phyloP scores from a whole-genome alignment of 2,329 filamentous ascomycete species.

The Phaeomoniella chlamydospora region DNA sequence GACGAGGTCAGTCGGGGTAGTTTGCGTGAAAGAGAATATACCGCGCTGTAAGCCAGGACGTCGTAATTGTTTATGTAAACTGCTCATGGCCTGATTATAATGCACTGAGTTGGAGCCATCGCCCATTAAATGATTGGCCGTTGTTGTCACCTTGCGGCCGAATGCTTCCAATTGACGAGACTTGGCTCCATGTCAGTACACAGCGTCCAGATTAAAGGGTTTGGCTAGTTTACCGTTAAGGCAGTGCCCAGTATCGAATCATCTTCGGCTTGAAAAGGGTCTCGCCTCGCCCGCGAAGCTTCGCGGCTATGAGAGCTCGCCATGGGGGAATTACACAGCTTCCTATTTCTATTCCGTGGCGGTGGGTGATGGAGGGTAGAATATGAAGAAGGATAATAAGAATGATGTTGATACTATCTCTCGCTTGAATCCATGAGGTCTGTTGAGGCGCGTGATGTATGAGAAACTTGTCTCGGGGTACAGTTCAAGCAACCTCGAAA shows the following conservation, averaged over 20 bases:
- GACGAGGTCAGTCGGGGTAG: slow-evolving; percentile 85
- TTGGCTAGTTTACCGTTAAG: slow-evolving; percentile 23
- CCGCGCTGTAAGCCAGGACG: slow-evolving; percentile 73
- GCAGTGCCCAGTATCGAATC: slow-evolving; percentile 29
- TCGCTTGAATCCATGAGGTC: too few species aligned
- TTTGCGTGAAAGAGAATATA: slow-evolving; percentile 81
- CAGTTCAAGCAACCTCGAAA: too few species aligned
- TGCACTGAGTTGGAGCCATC: slow-evolving; percentile 41
- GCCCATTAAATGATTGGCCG: slow-evolving; percentile 77
- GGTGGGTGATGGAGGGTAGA: too few species aligned
- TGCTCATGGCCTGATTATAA: slow-evolving; percentile 77
- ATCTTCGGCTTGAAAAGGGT: slow-evolving; percentile 24
- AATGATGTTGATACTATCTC: too few species aligned
- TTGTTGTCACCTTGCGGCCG: slow-evolving; percentile 85
- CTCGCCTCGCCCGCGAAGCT: slow-evolving; percentile 28
- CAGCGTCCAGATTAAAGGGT: not conserved
- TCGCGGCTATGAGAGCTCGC: slow-evolving; percentile 26
- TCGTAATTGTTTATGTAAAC: slow-evolving; percentile 78
- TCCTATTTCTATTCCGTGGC: too few species aligned
- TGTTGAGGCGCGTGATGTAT: too few species aligned
- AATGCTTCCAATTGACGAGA: slow-evolving; percentile 83
- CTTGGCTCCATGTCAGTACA: slow-evolving; percentile 29
- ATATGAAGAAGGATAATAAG: too few species aligned
- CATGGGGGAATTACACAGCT: too few species aligned
- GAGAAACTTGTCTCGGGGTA: too few species aligned